Percentiles rank a stretch among this genome's conserved stretches.
phyloP scores from a whole-genome alignment of 1,284 basidiomycete species.

The Trametes sp. region DNA sequence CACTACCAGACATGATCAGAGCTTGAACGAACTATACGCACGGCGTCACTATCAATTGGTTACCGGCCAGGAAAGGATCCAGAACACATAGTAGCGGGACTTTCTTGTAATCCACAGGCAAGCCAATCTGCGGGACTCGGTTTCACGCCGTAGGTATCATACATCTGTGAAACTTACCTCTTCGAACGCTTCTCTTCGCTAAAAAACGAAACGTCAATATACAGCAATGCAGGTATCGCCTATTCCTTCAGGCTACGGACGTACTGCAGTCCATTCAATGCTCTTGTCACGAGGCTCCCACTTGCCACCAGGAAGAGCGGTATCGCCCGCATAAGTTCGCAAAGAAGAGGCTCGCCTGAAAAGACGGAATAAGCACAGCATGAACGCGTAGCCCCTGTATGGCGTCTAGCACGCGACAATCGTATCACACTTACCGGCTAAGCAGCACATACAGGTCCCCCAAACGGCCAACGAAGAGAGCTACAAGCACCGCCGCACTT shows the following conservation, averaged over 20 bases:
- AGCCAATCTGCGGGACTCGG: conserved; percentile 67
- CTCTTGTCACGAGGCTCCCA: conserved; percentile 72
- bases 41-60: conserved; percentile 81
- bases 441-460: conserved; percentile 86
- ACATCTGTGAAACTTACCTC: conserved; percentile 51
- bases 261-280: conserved; percentile 82
- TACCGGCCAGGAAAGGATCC: conserved; percentile 79
- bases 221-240: background rate
- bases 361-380: background rate
- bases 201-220: conserved; percentile 1
- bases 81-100: conserved; percentile 78
- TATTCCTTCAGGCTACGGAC: conserved; percentile 36
- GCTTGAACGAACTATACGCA: conserved; percentile 49
- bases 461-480: conserved; percentile 80
- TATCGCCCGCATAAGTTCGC: conserved; percentile 83
- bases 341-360: conserved; percentile 74
- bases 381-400: too few relatives aligned
- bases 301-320: conserved; percentile 85
- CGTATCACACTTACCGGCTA: conserved; percentile 69
- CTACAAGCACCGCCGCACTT: conserved; percentile 77
- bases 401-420: too few relatives aligned
- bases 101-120: conserved; percentile 71
- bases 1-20: too few relatives aligned
- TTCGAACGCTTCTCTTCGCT: conserved; percentile 80
- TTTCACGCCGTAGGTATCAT: background rate